Percentiles rank a stretch among this genome's conserved stretches.
Evolutionary conservation across 73 alveolate genomes (phyloP).

Genomic region (Tetrahymena thermophila): DNA sequence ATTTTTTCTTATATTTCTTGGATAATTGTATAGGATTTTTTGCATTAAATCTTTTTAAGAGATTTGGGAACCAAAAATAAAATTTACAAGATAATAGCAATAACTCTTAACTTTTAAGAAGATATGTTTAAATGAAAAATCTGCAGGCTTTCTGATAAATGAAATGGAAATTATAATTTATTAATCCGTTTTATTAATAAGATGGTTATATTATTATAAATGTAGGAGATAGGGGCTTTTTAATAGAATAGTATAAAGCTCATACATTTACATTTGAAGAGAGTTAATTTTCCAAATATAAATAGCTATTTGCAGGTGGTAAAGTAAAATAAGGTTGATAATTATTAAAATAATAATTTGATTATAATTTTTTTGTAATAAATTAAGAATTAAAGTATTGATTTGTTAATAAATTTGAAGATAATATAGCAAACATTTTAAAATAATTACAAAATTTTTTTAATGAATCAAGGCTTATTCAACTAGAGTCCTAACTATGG

Average conservation of each 20-base stretch:
- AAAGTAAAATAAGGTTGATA: background rate
- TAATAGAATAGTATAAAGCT: background rate
- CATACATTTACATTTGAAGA: background rate
- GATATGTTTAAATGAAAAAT: too few relatives aligned
- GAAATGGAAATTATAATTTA: too few relatives aligned
- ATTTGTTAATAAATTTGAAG: background rate
- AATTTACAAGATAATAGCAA: too few relatives aligned
- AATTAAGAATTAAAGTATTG: background rate
- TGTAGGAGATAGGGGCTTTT: background rate
- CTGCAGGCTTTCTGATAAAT: background rate
- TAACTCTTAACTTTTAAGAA: too few relatives aligned
- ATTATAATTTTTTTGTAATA: background rate
- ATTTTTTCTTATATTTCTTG: too few relatives aligned
- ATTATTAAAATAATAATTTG: background rate
- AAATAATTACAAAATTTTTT: too few relatives aligned
- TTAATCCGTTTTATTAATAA: background rate
- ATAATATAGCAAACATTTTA: background rate
- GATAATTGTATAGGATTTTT: too few relatives aligned
- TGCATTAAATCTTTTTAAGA: too few relatives aligned
- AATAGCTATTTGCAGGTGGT: background rate
- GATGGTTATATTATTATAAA: background rate
- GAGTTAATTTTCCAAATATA: background rate
- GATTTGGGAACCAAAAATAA: background rate
- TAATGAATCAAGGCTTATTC: background rate
- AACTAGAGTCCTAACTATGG: background rate